Conservation (phyloP, 2,329 filamentous ascomycete species). For the Fusarium vanettenii region DNA sequence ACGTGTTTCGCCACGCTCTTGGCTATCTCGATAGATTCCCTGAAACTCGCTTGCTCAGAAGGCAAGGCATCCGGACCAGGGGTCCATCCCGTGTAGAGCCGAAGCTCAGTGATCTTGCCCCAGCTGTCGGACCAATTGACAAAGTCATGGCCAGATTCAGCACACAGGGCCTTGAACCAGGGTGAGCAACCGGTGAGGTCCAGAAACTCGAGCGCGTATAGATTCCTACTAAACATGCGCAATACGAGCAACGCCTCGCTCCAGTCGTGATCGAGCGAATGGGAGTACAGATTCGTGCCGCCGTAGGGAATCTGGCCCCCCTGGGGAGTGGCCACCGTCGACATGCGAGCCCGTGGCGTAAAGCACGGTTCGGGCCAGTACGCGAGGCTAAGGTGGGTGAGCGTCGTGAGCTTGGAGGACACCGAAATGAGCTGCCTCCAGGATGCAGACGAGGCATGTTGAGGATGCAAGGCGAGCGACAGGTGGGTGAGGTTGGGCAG, state of each 20-base stretch:
- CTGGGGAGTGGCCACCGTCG: constrained; percentile 58
- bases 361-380: constrained; percentile 71
- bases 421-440: constrained; percentile 70
- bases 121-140: constrained; percentile 67
- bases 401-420: constrained; percentile 61
- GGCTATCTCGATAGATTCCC: constrained; percentile 53
- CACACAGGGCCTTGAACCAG: constrained; percentile 64
- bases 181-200: constrained; percentile 69
- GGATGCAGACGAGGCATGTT: constrained; percentile 52
- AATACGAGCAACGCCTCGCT: constrained; percentile 68
- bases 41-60: constrained; percentile 48
- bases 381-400: constrained; percentile 71
- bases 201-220: constrained; percentile 70
- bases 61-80: constrained; percentile 48
- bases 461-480: constrained; percentile 64
- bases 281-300: constrained; percentile 68
- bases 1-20: constrained; percentile 61
- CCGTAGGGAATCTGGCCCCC: constrained; percentile 62
- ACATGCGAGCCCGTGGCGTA: constrained; percentile 64
- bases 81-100: constrained; percentile 59
- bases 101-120: constrained; percentile 62
- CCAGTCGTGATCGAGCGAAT: constrained; percentile 69
- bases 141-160: constrained; percentile 56
- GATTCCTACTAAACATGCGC: constrained; percentile 62
- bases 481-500: constrained; percentile 71